Evolutionary conservation across 352 stramenopile genomes (phyloP).

Genomic region (Globisporangium orthogonon): DNA sequence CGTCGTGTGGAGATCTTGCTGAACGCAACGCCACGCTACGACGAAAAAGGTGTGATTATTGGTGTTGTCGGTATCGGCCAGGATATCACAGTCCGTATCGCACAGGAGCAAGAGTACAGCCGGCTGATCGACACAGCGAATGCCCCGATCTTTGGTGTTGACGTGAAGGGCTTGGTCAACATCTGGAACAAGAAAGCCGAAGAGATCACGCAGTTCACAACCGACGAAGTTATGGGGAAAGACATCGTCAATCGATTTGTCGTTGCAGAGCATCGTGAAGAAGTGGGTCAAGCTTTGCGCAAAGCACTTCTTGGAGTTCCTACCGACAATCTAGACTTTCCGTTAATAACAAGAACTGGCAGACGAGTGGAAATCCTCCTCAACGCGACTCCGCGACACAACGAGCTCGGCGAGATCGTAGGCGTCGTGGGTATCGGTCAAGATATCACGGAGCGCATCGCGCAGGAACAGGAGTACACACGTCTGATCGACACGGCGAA

Average conservation of each 20-base stretch:
- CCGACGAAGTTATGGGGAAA: constrained; percentile 9
- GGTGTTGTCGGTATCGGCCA: constrained; percentile 75
- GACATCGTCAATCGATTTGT: constrained; percentile 9
- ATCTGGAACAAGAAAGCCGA: constrained; percentile 73
- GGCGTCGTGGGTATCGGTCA: constrained; percentile 87
- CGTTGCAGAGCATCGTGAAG: too few relatives aligned
- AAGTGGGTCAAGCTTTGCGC: too few relatives aligned
- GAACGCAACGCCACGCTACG: constrained; percentile 72
- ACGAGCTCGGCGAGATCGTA: constrained; percentile 32
- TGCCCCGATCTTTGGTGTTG: constrained; percentile 68
- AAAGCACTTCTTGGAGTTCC: too few relatives aligned
- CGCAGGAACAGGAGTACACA: constrained; percentile 56
- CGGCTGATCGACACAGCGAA: constrained; percentile 62
- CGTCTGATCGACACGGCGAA: constrained; percentile 63
- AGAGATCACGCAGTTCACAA: constrained; percentile 64
- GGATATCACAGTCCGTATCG: constrained; percentile 56
- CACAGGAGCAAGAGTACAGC: constrained; percentile 57
- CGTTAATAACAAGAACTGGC: too few relatives aligned
- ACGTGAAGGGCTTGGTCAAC: constrained; percentile 55
- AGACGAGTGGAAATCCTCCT: too few relatives aligned
- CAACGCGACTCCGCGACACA: too few relatives aligned
- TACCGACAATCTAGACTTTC: too few relatives aligned
- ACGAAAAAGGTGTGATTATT: constrained; percentile 58
- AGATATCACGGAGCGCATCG: constrained; percentile 76
- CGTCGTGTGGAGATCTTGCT: constrained; percentile 75